Base-by-base conservation (phyloP, 148 eudicot species). In the Persicaria tinctoria region DNA sequence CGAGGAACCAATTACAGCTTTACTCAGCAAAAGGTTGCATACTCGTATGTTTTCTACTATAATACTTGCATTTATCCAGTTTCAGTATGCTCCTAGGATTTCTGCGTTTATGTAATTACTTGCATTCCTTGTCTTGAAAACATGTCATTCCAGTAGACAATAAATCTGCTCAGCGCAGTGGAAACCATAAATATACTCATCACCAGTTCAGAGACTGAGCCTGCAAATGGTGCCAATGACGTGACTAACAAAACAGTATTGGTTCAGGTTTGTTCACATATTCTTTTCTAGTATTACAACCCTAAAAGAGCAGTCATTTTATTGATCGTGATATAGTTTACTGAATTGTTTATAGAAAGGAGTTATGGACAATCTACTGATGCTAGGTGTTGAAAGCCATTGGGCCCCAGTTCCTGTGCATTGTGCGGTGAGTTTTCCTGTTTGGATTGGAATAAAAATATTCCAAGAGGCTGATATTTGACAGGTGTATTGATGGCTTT, bases 331-430 rank as follows among this genome's bases (percentile, higher is more conserved):
- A 59, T 17, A 3, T 12, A 23, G 20, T 59, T 59, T 20, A 12
- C 66, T 59, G 12, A 4, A 18, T 59, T 59, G 66, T 59, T 59
- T 86, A 81, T 73, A 94, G 98, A 89, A 90, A 81, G 89, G 87
- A 73, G 76, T 89, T 60, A 66, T 91, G 85, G 97, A 92, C 81
- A 80, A 89, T 83, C 90, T 95, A 46, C 80, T 95, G 75, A 78
- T 87, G 89, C 81, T 95, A 59, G 98, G 98, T 76, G 98, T 95
- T 74, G 97, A 95, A 84, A 90, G 97, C 78, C 98, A 89, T 79
- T 90, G 98, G 97, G 97, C 97, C 79, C 96, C 98, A 76, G 92
- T 90, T 80, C 70, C 89, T 78, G 88, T 92, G 76, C 98, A 94
- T 78, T 92, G 97, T 81, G 85, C 78, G 86, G 98, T 95, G 84